phyloP scores from a whole-genome alignment of 225 moss, liverwort and hornwort species.

The Antitrichia curtipendula region DNA sequence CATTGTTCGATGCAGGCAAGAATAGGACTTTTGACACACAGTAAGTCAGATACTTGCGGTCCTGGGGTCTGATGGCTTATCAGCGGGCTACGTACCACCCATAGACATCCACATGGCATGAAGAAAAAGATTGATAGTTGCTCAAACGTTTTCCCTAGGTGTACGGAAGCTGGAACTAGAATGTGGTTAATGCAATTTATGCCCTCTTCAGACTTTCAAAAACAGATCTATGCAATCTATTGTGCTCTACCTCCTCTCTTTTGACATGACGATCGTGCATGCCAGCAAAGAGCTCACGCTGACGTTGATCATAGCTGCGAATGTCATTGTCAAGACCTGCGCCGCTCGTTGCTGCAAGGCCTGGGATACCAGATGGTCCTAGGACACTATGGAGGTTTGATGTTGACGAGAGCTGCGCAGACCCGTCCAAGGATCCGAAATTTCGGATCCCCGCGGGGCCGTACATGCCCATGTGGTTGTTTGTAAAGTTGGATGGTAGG shows the following conservation, averaged over 20 bases:
- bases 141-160: background rate
- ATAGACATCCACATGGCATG: background rate
- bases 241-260: slow-evolving; percentile 41
- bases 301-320: slow-evolving; percentile 46
- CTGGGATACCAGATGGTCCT: slow-evolving; percentile 66
- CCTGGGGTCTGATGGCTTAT: background rate
- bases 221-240: background rate
- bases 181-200: background rate
- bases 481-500: slow-evolving; percentile 96
- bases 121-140: background rate
- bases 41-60: background rate
- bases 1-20: background rate
- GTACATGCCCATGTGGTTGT: slow-evolving; percentile 76
- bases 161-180: background rate
- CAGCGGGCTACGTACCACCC: background rate
- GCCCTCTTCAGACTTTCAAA: background rate
- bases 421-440: slow-evolving; percentile 67
- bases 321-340: slow-evolving; percentile 54
- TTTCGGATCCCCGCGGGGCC: slow-evolving; percentile 70
- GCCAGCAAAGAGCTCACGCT: slow-evolving; percentile 57
- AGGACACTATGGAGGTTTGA: slow-evolving; percentile 52
- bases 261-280: slow-evolving; percentile 46
- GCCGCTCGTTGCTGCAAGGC: slow-evolving; percentile 82
- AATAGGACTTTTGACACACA: background rate
- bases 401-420: slow-evolving; percentile 51